Conservation (phyloP, 2,329 filamentous ascomycete genomes). For the Stemphylium lycopersici region DNA sequence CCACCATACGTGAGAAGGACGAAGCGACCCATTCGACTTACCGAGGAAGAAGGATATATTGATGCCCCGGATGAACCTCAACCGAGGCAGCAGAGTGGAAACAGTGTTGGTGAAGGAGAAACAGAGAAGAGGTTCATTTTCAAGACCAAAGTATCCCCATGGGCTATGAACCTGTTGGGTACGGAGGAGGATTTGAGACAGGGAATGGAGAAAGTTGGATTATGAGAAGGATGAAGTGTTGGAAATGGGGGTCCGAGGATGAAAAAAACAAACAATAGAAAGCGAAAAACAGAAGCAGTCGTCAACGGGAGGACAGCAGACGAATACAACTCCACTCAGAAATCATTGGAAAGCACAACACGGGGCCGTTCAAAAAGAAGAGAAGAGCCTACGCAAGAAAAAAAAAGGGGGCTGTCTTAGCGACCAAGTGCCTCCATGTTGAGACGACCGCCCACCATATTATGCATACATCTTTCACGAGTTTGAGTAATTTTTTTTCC, state of each 20-base stretch:
- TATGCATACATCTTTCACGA: too few species aligned
- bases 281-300: neutral
- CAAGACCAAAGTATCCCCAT: slow-evolving; percentile 69
- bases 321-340: too few species aligned
- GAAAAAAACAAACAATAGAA: neutral
- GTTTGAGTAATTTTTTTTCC: too few species aligned
- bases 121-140: slow-evolving; percentile 58
- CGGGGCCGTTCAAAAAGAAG: too few species aligned
- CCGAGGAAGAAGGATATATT: slow-evolving; percentile 20
- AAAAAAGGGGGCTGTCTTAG: too few species aligned
- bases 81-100: neutral
- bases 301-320: neutral
- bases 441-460: too few species aligned
- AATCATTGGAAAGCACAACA: too few species aligned
- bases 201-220: slow-evolving; percentile 38
- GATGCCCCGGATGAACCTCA: slow-evolving; percentile 8
- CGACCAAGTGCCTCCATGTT: too few species aligned
- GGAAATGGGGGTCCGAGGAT: neutral
- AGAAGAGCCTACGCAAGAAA: too few species aligned
- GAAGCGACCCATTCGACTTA: slow-evolving; percentile 16
- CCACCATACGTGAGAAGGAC: slow-evolving; percentile 66
- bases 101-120: neutral
- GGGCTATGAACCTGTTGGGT: slow-evolving; percentile 78
- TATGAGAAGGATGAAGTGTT: slow-evolving; percentile 2
- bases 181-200: slow-evolving; percentile 73